Evolutionary conservation across 2,329 filamentous ascomycete genomes (phyloP).

Genomic region (Colletotrichum cuscutae): DNA sequence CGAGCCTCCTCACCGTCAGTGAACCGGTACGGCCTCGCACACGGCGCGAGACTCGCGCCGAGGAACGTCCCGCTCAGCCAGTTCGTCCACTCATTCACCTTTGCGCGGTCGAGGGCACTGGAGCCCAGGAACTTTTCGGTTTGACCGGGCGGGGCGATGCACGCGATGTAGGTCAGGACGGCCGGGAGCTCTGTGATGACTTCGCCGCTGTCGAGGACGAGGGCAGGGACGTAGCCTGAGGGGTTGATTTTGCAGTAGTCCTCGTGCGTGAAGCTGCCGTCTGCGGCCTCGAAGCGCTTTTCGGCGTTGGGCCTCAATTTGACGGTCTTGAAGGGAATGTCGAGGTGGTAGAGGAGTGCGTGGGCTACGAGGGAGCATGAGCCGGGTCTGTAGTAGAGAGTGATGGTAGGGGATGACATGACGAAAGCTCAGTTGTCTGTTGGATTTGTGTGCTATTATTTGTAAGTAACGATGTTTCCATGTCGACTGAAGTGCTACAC

Average conservation of each 20-base stretch:
- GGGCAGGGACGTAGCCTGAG: conserved; percentile 44
- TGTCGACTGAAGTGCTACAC: neutral
- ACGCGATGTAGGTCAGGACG: conserved; percentile 45
- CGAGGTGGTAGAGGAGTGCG: neutral
- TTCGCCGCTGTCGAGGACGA: conserved; percentile 40
- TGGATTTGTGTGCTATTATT: neutral
- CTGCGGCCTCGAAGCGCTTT: neutral
- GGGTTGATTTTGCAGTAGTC: neutral
- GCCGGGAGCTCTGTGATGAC: conserved; percentile 47
- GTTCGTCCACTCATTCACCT: neutral
- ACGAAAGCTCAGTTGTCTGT: neutral
- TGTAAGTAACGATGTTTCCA: neutral
- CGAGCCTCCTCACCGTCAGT: neutral
- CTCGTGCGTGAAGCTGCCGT: neutral
- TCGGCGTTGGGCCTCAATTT: neutral
- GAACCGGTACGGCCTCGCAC: neutral
- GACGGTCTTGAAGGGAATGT: neutral
- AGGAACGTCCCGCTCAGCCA: neutral
- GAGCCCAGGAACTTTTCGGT: neutral
- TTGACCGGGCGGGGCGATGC: conserved; percentile 33
- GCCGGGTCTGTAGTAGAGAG: neutral
- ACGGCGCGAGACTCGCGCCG: neutral
- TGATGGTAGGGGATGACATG: neutral
- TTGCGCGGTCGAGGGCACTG: neutral
- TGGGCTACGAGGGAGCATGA: neutral